Base-by-base conservation (phyloP, 2,329 filamentous ascomycete species). In the Nothomitra cinnamomea region DNA sequence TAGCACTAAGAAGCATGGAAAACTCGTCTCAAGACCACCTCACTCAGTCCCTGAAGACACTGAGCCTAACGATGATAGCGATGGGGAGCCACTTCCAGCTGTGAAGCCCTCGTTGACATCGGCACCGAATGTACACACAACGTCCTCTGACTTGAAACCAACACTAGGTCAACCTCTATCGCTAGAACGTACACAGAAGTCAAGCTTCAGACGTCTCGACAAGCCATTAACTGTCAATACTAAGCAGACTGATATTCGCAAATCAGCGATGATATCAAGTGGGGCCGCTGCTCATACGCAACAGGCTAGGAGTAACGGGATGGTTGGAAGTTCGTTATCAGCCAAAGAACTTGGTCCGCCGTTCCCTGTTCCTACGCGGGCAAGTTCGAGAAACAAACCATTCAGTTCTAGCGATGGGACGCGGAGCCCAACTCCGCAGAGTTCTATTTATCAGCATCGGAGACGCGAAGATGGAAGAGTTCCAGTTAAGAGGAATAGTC, bases 361-460 rank as follows among this genome's bases (percentile, higher is more conserved):
- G 0, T 95, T 94, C 70, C 89, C 92, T 0, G 94, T 98, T 5
- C 92, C 92, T 0, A 83, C 82, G 2, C 76, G 92, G 54, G 85
- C 87, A 28, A 96, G 90, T 67, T 98, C 89, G 4, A 80, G 88
- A 56, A 82, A 83, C 61, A 76, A 82, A 21, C 77, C 80, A 0
- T 67, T 80, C 56, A 82, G 77, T 59, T 71, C 76, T 51, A 88
- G 85, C 63, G 87, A 95, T 57, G 85, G 85, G 2, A 82, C 80
- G 41, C 77, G 80, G 57, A 95, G 87, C 63, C 88, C 88, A 1
- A 87, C 83, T 1, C 73, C 75, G 19, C 75, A 78, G 32, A 68
- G 69, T 10, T 49, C 45, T 69, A 51, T 69, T 19, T 49, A 49
- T 19, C 32, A 21, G 2, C 45, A 49, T 35, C 38, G 52, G 41